These are phyloP conservation scores for Acacia confusa DNA, from an alignment of 306 rosid species.

Conservation along the genomic window DNA sequence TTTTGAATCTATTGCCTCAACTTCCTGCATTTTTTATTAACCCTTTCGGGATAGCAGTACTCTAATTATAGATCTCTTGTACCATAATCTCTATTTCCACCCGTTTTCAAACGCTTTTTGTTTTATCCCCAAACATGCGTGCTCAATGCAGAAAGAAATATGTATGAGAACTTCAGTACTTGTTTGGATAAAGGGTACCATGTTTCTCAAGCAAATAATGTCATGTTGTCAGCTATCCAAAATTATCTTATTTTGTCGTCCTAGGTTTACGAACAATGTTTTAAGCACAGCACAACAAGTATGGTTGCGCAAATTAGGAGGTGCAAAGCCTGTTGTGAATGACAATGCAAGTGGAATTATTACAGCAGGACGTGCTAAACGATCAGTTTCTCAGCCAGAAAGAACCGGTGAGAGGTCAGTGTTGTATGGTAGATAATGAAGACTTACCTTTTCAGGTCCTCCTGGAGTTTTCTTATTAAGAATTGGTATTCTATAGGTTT, in stretches of 20 bases:
- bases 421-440: constrained; percentile 25
- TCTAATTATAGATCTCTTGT: constrained; percentile 8
- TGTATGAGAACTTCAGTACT: not conserved
- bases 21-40: not conserved
- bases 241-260: constrained; percentile 10
- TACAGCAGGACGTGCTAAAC: constrained; percentile 95
- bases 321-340: constrained; percentile 79
- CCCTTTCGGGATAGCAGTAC: not conserved
- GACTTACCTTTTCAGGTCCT: constrained; percentile 16
- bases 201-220: constrained; percentile 4
- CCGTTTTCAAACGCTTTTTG: not conserved
- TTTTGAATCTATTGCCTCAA: constrained; percentile 1
- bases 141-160: constrained; percentile 1
- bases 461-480: constrained; percentile 11
- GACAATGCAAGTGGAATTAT: constrained; percentile 89
- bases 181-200: constrained; percentile 15
- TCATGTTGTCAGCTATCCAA: not conserved
- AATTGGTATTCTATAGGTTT: constrained; percentile 57
- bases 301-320: constrained; percentile 95
- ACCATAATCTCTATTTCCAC: not conserved
- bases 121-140: constrained; percentile 15
- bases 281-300: constrained; percentile 99
- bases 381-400: constrained; percentile 65
- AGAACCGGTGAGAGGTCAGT: constrained; percentile 77
- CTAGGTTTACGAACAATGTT: constrained; percentile 88